Base-by-base conservation (phyloP, 805 yeast species). In the Tetrapisispora namnaoensis region DNA sequence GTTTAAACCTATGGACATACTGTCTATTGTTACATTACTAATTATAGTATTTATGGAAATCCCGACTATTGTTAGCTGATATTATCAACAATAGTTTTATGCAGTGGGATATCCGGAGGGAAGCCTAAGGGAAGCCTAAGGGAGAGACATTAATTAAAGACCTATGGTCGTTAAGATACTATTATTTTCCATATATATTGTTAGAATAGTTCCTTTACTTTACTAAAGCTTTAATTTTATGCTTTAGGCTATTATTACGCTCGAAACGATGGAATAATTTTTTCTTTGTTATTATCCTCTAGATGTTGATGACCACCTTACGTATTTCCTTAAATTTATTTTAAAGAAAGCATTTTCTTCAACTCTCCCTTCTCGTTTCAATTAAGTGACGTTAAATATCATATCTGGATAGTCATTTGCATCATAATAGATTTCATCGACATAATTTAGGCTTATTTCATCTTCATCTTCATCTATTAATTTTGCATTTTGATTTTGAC, bases 371-470 rank as follows among this genome's bases (percentile, higher is more conserved):
- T 4, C 5, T 20, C 27, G 7, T 37, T 11, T 13, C 8, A 20
- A 13, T 24, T 38, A 38, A 38, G 30, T 13, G 6, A 17, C 43
- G 24, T 40, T 40, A 17, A 40, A 27, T 27, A 40, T 32, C 14
- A 30, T 28, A 47, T 59, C 55, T n/a, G 40, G 39, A 18, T 13
- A 44, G 5, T 44, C 42, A 11, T 27, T 10, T 1, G 41, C 46
- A 44, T 44, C 46, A n/a, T 21, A 36, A 24, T 24, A 44, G 4
- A 36, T 35, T 6, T 43, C 45, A 5, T 36, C 34, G 27, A 27
- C 4, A 37, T 27, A 18, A 34, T 44, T 40, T 7, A 32, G 32
- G 30, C 27, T 30, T 9, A 30, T 18, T 6, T 30, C 37, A 30
- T 42, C 13, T 4, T 42, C 44, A 20, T 10, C 14, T 14, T 7